Conservation (phyloP, 176 grass and related monocot genomes). For the Raddia guianensis region DNA sequence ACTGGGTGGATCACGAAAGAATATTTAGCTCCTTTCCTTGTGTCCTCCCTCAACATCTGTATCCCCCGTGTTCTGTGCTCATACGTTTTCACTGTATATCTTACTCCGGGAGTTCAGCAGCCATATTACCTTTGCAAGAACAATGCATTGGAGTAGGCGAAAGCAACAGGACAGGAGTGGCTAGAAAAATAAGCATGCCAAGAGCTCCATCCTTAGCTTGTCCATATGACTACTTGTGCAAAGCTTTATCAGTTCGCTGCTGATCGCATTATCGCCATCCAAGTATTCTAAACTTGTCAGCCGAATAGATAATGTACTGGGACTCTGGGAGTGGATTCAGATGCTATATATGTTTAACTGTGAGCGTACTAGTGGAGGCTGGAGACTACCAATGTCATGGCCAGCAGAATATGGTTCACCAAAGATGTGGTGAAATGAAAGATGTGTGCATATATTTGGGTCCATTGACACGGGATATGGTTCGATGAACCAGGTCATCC, state of each 20-base stretch:
- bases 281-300: neutral
- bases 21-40: slow-evolving; percentile 52
- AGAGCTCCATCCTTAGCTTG: neutral
- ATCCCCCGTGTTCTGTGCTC: slow-evolving; percentile 39
- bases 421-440: neutral
- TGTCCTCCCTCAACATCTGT: slow-evolving; percentile 39
- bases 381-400: neutral
- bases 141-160: slow-evolving; percentile 43
- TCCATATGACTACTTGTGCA: slow-evolving; percentile 7
- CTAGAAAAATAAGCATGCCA: slow-evolving; percentile 28
- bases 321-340: neutral
- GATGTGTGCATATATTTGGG: neutral
- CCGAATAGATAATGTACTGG: neutral
- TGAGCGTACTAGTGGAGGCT: slow-evolving; percentile 2
- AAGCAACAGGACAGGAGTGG: slow-evolving; percentile 30
- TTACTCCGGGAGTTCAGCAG: slow-evolving; percentile 32
- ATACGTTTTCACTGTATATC: slow-evolving; percentile 39
- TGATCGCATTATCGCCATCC: neutral
- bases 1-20: slow-evolving; percentile 54
- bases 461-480: neutral
- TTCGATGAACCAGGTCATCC: neutral
- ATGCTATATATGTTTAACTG: neutral
- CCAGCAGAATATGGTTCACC: slow-evolving; percentile 10
- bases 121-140: slow-evolving; percentile 31
- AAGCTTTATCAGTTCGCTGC: neutral